Base-by-base conservation (phyloP, 78 protist genomes). In the Dictyostelium intermedium region DNA sequence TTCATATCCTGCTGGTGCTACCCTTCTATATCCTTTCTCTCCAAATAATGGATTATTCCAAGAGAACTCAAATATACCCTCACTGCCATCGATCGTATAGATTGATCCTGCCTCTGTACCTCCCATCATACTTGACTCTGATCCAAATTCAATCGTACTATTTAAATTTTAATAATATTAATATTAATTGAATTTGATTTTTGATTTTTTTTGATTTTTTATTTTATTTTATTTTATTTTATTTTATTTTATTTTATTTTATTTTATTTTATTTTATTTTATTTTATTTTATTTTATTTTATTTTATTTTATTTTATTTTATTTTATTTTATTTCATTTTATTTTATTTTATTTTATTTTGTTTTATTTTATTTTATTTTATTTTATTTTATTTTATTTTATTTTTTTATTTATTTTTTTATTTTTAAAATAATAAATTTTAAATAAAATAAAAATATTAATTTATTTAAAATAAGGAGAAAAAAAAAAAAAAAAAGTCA, bases 51-150 rank as follows among this genome's bases (percentile, higher is more conserved):
- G 93, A 23, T 80, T 89, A 34, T 89, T 80, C 93, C 93, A 89
- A 69, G 69, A 80, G 70, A 89, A 89, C 47, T 89, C 93, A 80
- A 89, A 89, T 50, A 30, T 25, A 27, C 85, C 87, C 10, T 63
- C 81, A 14, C 32, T 20, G 20, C 86, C 86, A 8, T 89, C 93
- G 7, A 89, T 27, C 1, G 27, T 53, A 80, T 89, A 89, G 60
- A 89, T 89, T 10, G 82, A 69, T 30, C 87, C 93, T 43, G 93
- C 93, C 39, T 89, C 93, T 41, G 93, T 89, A n/a, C 93, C 37
- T 13, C 84, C 84, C 35, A 89, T 43, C 60, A 89, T 45, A 79
- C 61, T 74, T 10, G 92, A 85, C 35, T 89, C 93, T 66, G 82
- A 27, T 20, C 93, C 93, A 89, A 78, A 89, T 80, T 89, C 93